These are phyloP conservation scores for Fusarium euwallaceae DNA, from an alignment of 2,329 filamentous ascomycete species.

Conservation along the genomic window DNA sequence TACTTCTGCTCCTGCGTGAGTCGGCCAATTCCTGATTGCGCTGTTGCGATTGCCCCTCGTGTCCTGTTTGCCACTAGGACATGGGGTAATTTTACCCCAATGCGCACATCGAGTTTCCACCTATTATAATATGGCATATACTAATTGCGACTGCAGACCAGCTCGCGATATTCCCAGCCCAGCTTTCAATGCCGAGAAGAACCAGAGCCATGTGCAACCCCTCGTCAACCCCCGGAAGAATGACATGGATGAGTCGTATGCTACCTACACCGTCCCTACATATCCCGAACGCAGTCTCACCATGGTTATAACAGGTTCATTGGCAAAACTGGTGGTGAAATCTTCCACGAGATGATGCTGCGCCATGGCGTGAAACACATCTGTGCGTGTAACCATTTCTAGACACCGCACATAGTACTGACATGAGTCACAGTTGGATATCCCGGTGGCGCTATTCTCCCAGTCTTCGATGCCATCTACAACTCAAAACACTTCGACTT, in stretches of 20 bases:
- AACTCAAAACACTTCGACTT: constrained; percentile 98
- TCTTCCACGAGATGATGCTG: constrained; percentile 99
- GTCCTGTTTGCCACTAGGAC: constrained; percentile 10
- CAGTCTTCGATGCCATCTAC: constrained; percentile 98
- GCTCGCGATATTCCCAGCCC: constrained; percentile 73
- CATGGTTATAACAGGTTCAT: constrained; percentile 74
- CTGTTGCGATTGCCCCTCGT: constrained; percentile 31
- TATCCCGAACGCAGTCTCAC: constrained; percentile 5
- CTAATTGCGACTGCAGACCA: constrained; percentile 49
- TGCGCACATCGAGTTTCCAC: constrained; percentile 14
- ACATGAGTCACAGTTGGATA: constrained; percentile 75
- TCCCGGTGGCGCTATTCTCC: constrained; percentile 94
- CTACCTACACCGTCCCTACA: constrained; percentile 39
- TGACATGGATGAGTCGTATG: constrained; percentile 86
- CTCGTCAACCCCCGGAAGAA: constrained; percentile 70
- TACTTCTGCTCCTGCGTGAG: constrained; percentile 64
- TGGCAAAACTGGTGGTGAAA: constrained; percentile 94
- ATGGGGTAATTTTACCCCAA: constrained; percentile 1
- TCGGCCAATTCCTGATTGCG: constrained; percentile 34
- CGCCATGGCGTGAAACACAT: constrained; percentile 92
- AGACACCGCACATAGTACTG: constrained; percentile 36
- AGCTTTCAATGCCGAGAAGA: constrained; percentile 66
- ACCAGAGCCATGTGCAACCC: constrained; percentile 75
- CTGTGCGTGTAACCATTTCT: constrained; percentile 72
- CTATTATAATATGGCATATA: constrained; percentile 14